These are phyloP conservation scores for Chrysoporthe puriensis DNA, from an alignment of 2,329 filamentous ascomycete genomes.

Conservation along the genomic window DNA sequence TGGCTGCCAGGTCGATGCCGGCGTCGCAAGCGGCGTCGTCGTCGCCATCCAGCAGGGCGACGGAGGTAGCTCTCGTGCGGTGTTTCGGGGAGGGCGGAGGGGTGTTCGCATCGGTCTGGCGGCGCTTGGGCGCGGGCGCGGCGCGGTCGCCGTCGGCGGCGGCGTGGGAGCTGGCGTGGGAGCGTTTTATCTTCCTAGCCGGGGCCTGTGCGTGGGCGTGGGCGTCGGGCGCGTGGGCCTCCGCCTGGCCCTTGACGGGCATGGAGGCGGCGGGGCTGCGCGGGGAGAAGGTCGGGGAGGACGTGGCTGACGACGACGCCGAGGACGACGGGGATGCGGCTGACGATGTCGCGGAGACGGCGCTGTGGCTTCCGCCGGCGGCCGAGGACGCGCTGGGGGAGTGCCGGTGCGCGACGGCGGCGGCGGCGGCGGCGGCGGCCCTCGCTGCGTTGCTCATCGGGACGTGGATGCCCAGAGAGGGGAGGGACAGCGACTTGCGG, in stretches of 20 bases:
- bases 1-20: slow-evolving; percentile 77
- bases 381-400: slow-evolving; percentile 38
- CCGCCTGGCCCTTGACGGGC: slow-evolving; percentile 27
- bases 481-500: slow-evolving; percentile 91
- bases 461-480: slow-evolving; percentile 89
- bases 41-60: slow-evolving; percentile 46
- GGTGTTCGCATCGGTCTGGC: slow-evolving; percentile 65
- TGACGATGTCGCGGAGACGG: slow-evolving; percentile 33
- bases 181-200: slow-evolving; percentile 75
- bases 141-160: slow-evolving; percentile 35
- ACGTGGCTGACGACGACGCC: slow-evolving; percentile 32
- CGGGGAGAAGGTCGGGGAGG: slow-evolving; percentile 36
- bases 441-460: slow-evolving; percentile 67
- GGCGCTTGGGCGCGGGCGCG: slow-evolving; percentile 39
- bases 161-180: slow-evolving; percentile 59
- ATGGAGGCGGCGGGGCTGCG: slow-evolving; percentile 21
- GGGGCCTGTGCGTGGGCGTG: slow-evolving; percentile 43
- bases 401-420: slow-evolving; percentile 50
- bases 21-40: slow-evolving; percentile 34
- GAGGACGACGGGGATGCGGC: slow-evolving; percentile 39
- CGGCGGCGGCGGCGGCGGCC: slow-evolving; percentile 53
- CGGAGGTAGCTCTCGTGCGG: slow-evolving; percentile 39
- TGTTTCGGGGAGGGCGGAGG: slow-evolving; percentile 74
- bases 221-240: not conserved
- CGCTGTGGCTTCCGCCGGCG: slow-evolving; percentile 32